Conservation (phyloP, 768 basidiomycete species). For the Mycena alexandri region DNA sequence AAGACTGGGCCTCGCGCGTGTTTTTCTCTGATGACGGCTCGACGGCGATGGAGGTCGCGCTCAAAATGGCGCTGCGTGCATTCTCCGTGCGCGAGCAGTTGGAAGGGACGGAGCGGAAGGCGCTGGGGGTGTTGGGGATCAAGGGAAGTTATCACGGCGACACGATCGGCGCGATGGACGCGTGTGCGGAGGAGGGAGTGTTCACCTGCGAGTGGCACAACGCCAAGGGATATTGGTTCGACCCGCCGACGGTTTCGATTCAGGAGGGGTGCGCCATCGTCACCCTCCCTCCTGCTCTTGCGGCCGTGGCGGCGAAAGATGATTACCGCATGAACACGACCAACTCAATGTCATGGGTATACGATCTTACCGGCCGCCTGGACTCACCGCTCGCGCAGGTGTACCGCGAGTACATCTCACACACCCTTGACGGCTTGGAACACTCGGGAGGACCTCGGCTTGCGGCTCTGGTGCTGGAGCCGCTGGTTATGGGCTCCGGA, state of each 20-base stretch:
- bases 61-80: constrained; percentile 95
- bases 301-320: constrained; percentile 43
- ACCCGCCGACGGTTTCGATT: constrained; percentile 84
- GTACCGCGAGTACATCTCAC: constrained; percentile 73
- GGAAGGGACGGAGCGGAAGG: constrained; percentile 54
- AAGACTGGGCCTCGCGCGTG: constrained; percentile 90
- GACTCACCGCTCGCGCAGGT: constrained; percentile 68
- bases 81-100: constrained; percentile 61
- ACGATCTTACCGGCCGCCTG: constrained; percentile 76
- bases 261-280: constrained; percentile 69
- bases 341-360: constrained; percentile 69
- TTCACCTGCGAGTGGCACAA: constrained; percentile 98
- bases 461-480: constrained; percentile 90
- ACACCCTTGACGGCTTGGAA: constrained; percentile 62
- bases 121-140: constrained; percentile 84
- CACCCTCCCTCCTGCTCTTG: constrained; percentile 64
- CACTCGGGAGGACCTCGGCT: constrained; percentile 58
- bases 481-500: constrained; percentile 93
- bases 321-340: constrained; percentile 47
- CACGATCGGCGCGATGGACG: constrained; percentile 98
- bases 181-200: constrained; percentile 84
- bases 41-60: constrained; percentile 96
- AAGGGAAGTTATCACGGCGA: constrained; percentile 98
- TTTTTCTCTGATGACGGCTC: constrained; percentile 97
- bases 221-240: constrained; percentile 94